These are phyloP conservation scores for Russula brevipes DNA, from an alignment of 768 basidiomycete species.

Conservation along the genomic window DNA sequence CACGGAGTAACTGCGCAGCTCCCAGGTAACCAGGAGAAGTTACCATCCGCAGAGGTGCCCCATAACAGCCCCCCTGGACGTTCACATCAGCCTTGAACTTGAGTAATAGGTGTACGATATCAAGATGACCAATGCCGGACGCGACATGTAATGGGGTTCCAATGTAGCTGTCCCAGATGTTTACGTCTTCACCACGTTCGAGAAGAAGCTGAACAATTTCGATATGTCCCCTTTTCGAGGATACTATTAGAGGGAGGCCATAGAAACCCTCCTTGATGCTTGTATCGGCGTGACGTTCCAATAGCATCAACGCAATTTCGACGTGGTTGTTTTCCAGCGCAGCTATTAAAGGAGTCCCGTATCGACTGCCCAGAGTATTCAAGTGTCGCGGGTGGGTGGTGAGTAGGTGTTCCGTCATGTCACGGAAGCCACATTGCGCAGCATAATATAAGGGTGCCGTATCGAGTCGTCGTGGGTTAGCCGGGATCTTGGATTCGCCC, in stretches of 20 bases:
- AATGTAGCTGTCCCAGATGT: conserved; percentile 8
- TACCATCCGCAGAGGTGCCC: not conserved
- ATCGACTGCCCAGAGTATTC: conserved; percentile 8
- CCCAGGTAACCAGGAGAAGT: not conserved
- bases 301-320: conserved; percentile 7
- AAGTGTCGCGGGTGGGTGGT: conserved; percentile 3
- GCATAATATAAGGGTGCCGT: conserved; percentile 11
- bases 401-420: not conserved
- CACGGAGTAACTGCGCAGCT: conserved; percentile 4
- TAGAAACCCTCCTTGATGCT: conserved; percentile 5
- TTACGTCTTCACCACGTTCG: conserved; percentile 2
- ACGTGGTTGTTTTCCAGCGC: conserved; percentile 9
- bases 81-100: conserved; percentile 4
- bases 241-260: conserved; percentile 4
- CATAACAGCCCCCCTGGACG: conserved; percentile 11
- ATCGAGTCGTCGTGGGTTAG: conserved; percentile 1
- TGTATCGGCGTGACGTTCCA: not conserved
- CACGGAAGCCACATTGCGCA: conserved; percentile 3
- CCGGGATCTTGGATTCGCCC: not conserved
- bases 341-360: conserved; percentile 11
- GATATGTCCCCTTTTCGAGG: conserved; percentile 7
- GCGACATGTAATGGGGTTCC: conserved; percentile 14
- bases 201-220: conserved; percentile 9
- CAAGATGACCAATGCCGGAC: conserved; percentile 2
- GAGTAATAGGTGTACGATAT: conserved; percentile 1